Evolutionary conservation across 345 rosid genomes (phyloP), one percentile per base, ranked within the genome.

Genomic region (Iberis pinnata): DNA sequence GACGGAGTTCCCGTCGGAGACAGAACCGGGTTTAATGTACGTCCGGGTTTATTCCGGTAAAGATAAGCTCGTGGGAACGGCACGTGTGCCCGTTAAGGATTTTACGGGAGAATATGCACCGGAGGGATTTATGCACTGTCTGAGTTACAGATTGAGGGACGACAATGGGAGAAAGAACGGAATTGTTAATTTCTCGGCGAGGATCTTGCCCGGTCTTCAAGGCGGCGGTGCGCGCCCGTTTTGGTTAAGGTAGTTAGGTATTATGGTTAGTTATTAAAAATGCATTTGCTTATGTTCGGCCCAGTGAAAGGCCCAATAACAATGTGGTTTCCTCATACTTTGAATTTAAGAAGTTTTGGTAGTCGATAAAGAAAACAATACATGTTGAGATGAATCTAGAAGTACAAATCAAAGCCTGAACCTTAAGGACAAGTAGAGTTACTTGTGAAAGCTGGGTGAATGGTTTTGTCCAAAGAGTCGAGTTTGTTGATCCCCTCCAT

Each of bases 381-480:
- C 25, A 22, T 22, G 25, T n/a, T n/a, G n/a, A n/a, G n/a, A n/a
- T n/a, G n/a, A n/a, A n/a, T n/a, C n/a, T n/a, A n/a, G n/a, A n/a
- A n/a, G n/a, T n/a, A n/a, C n/a, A n/a, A n/a, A n/a, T n/a, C n/a
- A n/a, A n/a, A n/a, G n/a, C n/a, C n/a, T n/a, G 25, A 22, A 22
- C 25, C 25, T 22, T 22, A 22, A 22, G 25, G 25, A 22, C 4
- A 22, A 22, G 6, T 6, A 22, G 25, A 22, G 25, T 22, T 22
- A 22, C 49, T 76, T 26, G 22, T 78, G 62, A 80, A 77, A 45
- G 73, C 76, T 1, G 82, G 88, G 71, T 78, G 83, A 56, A 86
- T 68, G 60, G 25, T 72, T 47, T 63, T 72, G 16, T 60, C 63
- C 39, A 45, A 37, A 12, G 84, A 73, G 64, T 71, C 76, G 37